phyloP scores from a whole-genome alignment of 305 asterid species.

The Fraxinus sp. region DNA sequence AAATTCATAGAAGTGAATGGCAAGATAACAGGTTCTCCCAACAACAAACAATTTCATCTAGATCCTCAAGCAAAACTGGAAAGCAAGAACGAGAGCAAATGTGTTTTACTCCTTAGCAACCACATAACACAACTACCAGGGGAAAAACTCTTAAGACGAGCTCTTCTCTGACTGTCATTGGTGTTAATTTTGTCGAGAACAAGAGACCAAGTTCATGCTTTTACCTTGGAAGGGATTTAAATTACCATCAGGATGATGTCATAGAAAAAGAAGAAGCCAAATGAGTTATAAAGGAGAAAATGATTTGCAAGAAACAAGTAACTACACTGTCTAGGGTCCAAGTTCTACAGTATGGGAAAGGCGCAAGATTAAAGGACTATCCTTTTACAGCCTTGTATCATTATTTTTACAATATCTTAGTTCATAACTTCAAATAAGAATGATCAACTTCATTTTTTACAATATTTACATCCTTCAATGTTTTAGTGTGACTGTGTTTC shows the following conservation, averaged over 20 bases:
- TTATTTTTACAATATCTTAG: neutral
- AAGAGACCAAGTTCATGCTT: neutral
- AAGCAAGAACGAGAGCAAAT: neutral
- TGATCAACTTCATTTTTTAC: neutral
- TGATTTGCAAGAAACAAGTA: neutral
- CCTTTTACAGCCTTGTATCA: neutral
- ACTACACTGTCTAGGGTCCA: neutral
- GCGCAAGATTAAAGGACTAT: neutral
- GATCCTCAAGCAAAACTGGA: neutral
- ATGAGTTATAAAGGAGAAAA: neutral
- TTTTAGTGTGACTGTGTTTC: neutral
- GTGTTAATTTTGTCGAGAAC: neutral
- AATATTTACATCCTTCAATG: neutral
- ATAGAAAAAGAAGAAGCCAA: neutral
- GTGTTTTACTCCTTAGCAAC: neutral
- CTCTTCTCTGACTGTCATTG: neutral
- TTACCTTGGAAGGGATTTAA: neutral
- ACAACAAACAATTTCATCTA: neutral
- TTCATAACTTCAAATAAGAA: neutral
- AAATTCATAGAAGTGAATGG: neutral
- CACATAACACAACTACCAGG: neutral
- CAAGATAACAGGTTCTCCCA: neutral
- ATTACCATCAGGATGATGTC: neutral
- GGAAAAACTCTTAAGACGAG: neutral
- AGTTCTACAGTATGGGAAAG: neutral